A percentile compares a stretch with the other conserved stretches of the same genome.
Evolutionary conservation across 2,329 filamentous ascomycete genomes (phyloP).

Genomic region (Phoma sp.): DNA sequence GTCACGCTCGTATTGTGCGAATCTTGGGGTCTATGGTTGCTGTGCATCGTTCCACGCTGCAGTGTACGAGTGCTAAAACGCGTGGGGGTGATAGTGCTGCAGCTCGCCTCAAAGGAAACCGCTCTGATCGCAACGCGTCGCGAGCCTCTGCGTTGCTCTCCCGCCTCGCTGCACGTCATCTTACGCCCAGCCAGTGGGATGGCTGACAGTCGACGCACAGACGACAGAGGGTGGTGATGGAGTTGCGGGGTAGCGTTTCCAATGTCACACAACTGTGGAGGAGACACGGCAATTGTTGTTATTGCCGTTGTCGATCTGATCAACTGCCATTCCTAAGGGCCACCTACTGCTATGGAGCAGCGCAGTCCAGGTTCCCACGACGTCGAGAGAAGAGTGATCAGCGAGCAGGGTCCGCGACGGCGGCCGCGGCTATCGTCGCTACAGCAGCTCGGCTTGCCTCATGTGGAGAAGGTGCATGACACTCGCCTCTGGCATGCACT

Average conservation of each 20-base stretch:
- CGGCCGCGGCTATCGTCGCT: conserved; percentile 28
- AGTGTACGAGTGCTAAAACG: conserved; percentile 8
- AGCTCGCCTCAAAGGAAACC: not conserved
- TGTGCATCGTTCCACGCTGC: too few species aligned
- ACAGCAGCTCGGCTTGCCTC: conserved; percentile 21
- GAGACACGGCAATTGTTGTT: not conserved
- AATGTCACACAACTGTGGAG: conserved; percentile 17
- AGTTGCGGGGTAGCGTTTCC: conserved; percentile 31
- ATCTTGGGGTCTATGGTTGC: too few species aligned
- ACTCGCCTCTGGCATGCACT: conserved; percentile 22
- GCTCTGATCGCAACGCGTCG: conserved; percentile 11
- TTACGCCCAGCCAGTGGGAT: conserved; percentile 9
- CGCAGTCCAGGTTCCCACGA: not conserved
- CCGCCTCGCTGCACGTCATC: conserved; percentile 16
- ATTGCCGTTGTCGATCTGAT: not conserved
- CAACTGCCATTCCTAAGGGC: too few species aligned
- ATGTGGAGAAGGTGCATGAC: conserved; percentile 17
- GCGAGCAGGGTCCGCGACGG: conserved; percentile 15
- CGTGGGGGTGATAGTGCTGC: conserved; percentile 13
- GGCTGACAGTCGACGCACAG: conserved; percentile 16
- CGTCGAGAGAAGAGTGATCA: conserved; percentile 11
- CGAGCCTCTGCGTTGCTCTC: conserved; percentile 4
- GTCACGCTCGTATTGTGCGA: too few species aligned
- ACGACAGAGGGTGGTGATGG: conserved; percentile 10
- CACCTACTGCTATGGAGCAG: not conserved